phyloP scores from a whole-genome alignment of 176 grass and related monocot genomes.

The Musa beccarii region DNA sequence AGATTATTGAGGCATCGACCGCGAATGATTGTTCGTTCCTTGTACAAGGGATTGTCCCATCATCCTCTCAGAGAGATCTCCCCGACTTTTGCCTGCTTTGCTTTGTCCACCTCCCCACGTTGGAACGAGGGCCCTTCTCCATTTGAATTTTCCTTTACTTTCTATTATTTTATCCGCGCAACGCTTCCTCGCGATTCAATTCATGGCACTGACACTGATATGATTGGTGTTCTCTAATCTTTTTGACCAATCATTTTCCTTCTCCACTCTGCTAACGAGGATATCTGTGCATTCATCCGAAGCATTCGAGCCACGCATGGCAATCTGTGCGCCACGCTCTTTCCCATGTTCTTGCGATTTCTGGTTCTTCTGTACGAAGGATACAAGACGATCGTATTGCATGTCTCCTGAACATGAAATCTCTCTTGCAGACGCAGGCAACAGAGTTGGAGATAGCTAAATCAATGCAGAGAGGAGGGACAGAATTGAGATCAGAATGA shows the following conservation, averaged over 20 bases:
- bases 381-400: too few relatives aligned
- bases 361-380: too few relatives aligned
- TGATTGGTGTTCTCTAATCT: background rate
- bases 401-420: too few relatives aligned
- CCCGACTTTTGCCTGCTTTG: background rate
- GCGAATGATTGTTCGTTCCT: background rate
- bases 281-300: background rate
- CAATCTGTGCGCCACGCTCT: too few relatives aligned
- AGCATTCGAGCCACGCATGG: too few relatives aligned
- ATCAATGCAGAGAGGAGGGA: too few relatives aligned
- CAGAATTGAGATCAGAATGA: too few relatives aligned
- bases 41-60: background rate
- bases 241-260: conserved; percentile 1
- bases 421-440: too few relatives aligned
- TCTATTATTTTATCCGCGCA: background rate
- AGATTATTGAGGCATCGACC: too few relatives aligned
- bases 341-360: too few relatives aligned
- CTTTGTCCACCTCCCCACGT: background rate
- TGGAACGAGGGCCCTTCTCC: background rate
- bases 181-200: background rate
- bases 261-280: too few relatives aligned
- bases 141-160: background rate
- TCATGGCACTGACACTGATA: background rate
- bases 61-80: background rate
- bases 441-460: too few relatives aligned